Evolutionary conservation across 164 flowering plant genomes (phyloP).

Genomic region (Macadamia tetraphylla): DNA sequence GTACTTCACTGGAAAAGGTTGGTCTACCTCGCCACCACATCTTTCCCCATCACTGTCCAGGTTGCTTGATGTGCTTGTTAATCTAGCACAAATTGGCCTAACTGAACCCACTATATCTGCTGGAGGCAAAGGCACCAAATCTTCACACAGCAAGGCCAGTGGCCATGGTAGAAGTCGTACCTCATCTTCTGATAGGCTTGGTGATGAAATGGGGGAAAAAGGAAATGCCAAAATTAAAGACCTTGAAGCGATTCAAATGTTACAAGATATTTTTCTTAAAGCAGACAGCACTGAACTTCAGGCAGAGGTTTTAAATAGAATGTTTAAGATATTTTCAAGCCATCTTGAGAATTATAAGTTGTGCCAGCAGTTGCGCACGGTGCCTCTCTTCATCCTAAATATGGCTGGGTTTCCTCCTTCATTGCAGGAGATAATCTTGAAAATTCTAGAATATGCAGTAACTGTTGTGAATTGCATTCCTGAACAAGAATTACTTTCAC

Average conservation of each 20-base stretch:
- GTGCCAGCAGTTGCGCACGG: conserved; percentile 87
- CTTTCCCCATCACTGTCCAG: conserved; percentile 79
- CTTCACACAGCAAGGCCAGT: conserved; percentile 38
- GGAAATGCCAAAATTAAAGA: conserved; percentile 75
- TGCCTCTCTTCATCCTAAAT: conserved; percentile 91
- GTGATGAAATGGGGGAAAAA: conserved; percentile 77
- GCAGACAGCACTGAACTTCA: conserved; percentile 76
- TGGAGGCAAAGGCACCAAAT: conserved; percentile 45
- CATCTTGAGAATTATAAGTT: conserved; percentile 91
- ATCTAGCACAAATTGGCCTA: conserved; percentile 84
- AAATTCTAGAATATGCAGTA: conserved; percentile 98
- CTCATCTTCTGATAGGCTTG: conserved; percentile 51
- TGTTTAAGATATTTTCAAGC: conserved; percentile 96
- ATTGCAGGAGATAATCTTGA: conserved; percentile 82
- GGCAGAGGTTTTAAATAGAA: conserved; percentile 89
- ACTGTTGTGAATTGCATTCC: conserved; percentile 98
- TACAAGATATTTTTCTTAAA: conserved; percentile 94
- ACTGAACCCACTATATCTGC: conserved; percentile 31
- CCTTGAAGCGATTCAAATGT: conserved; percentile 93
- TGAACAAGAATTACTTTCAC: conserved; percentile 94
- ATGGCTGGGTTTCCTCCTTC: conserved; percentile 86
- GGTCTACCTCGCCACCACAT: conserved; percentile 29
- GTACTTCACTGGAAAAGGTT: conserved; percentile 19
- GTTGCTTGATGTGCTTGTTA: conserved; percentile 94
- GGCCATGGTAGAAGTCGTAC: conserved; percentile 57